Base-by-base conservation (phyloP, 2,329 filamentous ascomycete species). In the Colletotrichum nymphaeae region DNA sequence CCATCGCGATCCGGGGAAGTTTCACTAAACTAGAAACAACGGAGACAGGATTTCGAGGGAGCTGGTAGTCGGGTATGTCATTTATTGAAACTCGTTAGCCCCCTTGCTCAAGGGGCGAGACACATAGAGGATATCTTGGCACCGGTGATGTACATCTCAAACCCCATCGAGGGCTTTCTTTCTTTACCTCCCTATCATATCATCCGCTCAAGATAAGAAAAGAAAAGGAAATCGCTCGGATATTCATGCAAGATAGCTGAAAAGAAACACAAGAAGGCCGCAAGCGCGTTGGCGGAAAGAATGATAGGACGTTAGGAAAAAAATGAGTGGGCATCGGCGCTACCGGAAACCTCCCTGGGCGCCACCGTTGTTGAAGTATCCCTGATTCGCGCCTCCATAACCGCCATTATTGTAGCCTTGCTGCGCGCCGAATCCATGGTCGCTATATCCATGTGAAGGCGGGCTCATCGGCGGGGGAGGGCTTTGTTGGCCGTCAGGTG, bases 391-490 rank as follows among this genome's bases (percentile, higher is more conserved):
- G 16, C 67, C 73, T 32, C 62, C 68, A 22, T 57, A 67, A 19
- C 71, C 68, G 5, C 46, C 63, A 3, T 74, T 63, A 11, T 55
- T 49, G 26, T 57, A 74, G 35, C 57, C 24, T 35, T 75, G 73
- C 42, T 75, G 65, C 49, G 58, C 53, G 35, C 72, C 49, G 32
- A 67, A 72, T 30, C 67, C 55, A 22, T 74, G 57, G 32, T 65
- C 63, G 46, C 49, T 59, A 53, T 67, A 63, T 52, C 75, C 68
- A 14, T 65, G 60, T 8, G 55, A 58, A 46, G 72, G 72, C 12
- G 72, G 67, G 52, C 69, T 74, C 68, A 75, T 72, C 19, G 72
- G 72, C 53, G 72, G 68, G 35, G 72, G 72, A 37, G 74, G 74
- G 56, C 74, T 75, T 22, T 75, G 68, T 16, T 46, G 68, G n/a